Base-by-base conservation (phyloP, 495 filamentous ascomycete species). In the Annulohypoxylon stygium region DNA sequence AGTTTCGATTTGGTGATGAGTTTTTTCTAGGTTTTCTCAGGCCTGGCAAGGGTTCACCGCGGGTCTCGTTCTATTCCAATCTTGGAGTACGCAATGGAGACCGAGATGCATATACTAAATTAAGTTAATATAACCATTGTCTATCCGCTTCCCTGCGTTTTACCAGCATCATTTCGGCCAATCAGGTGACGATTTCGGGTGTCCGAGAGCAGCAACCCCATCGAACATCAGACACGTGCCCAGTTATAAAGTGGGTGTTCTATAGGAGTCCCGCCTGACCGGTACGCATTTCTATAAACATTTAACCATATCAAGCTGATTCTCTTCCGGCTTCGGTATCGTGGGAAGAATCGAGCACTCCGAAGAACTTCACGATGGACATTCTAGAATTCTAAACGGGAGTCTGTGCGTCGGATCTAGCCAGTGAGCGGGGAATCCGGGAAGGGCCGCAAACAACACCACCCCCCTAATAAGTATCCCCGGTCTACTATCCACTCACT, bases 41-140 rank as follows among this genome's bases (percentile, higher is more conserved):
- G 63, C 68, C 60, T 64, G 34, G 54, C 50, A 63, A 43, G 68
- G 61, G 64, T 66, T 73, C 65, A 65, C 41, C 23, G 59, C 65
- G 55, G 69, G 53, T 70, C 58, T 59, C 50, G 45, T 48, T 64
- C 71, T 67, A 64, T 23, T 68, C 65, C 76, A 70, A 75, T 72
- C 48, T 59, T 76, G 62, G 71, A 57, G 45, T 76, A 51, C 45
- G 54, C 60, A 43, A 30, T 65, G 74, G 62, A 65, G 64, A 67
- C 59, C 65, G 65, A 72, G 68, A 69, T 69, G 66, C 78, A 77
- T 79, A 78, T 77, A 78, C 75, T 76, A 75, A 77, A 76, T 70
- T 75, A 74, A 73, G 71, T 76, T 68, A 77, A 70, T 62, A 60
- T 71, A 59, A 59, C 65, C 18, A 65, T 47, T 51, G 39, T 55